Evolutionary conservation across 768 basidiomycete genomes (phyloP), one percentile per base, ranked within the genome.

Genomic region (Podaxis sp.): DNA sequence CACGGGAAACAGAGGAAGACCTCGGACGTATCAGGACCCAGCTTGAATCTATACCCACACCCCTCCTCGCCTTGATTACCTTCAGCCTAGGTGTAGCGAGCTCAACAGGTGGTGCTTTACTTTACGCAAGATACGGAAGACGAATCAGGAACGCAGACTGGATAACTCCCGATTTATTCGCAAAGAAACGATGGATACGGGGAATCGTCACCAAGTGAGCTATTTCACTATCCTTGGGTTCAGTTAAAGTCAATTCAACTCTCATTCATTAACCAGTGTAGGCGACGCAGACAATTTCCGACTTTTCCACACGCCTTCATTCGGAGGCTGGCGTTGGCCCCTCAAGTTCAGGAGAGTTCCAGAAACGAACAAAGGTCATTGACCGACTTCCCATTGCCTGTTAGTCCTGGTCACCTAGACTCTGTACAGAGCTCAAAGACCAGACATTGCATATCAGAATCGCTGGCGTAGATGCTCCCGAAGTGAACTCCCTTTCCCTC

Each of bases 391-490:
- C 28, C 46, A 33, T 26, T 22, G 24, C 22, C 15, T 46, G 48
- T 24, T 33, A 36, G 38, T 30, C 15, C 20, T 54, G 17, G 54
- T 44, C 38, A 51, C 60, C 62, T 33, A 65, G 37, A 48, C 46
- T 30, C 48, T 20, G 26, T 58, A 22, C 65, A 93, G 94, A 85
- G 0, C 78, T 96, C 52, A 91, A 85, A 70, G 84, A 88, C 64
- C 77, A 93, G 67, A 97, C 96, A 1, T 79, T 98, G 17, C 89
- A 92, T 69, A 86, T 99, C 30, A 87, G 96, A 13, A 85, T 99
- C 30, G 92, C 92, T 13, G 96, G 93, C 0, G 87, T 95, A 4
- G 96, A 99, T 71, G 96, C 96, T 0, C 96, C 96, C 0, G 96
- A 99, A 80, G 93, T 91, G 67, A 33, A 71, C 58, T 51, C 51